phyloP scores from a whole-genome alignment of 768 basidiomycete species.

The Leccinum incarnatum region DNA sequence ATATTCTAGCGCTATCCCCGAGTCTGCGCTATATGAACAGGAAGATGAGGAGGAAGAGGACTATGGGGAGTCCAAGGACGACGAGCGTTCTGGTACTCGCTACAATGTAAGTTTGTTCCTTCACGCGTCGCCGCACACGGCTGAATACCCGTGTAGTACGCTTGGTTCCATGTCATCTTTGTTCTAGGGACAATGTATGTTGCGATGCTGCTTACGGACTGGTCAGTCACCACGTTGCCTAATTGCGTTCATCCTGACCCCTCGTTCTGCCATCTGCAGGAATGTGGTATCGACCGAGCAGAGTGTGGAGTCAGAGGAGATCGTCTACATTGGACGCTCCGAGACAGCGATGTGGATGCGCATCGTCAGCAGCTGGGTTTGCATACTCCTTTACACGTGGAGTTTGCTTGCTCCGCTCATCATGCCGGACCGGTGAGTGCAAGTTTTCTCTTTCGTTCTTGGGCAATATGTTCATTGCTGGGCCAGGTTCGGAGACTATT shows the following conservation, averaged over 20 bases:
- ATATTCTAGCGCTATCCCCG: constrained; percentile 74
- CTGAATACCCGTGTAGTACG: constrained; percentile 56
- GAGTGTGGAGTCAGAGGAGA: constrained; percentile 52
- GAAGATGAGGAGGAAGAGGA: constrained; percentile 67
- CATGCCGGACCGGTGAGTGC: constrained; percentile 81
- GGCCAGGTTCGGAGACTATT: constrained; percentile 27
- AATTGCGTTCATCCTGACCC: not conserved
- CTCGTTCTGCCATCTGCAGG: constrained; percentile 40
- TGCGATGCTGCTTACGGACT: constrained; percentile 84
- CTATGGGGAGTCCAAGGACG: constrained; percentile 76
- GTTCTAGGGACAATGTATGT: constrained; percentile 97
- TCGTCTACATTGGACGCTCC: constrained; percentile 92
- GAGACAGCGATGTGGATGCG: constrained; percentile 99
- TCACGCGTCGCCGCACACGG: not conserved
- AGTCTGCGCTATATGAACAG: constrained; percentile 82
- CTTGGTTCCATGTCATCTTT: constrained; percentile 99
- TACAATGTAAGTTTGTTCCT: constrained; percentile 70
- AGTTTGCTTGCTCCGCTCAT: constrained; percentile 84
- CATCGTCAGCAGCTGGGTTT: constrained; percentile 93
- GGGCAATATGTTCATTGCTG: constrained; percentile 3
- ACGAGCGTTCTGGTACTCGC: constrained; percentile 89
- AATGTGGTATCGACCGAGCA: constrained; percentile 66
- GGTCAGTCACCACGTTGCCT: constrained; percentile 53
- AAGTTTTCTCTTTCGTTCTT: not conserved
- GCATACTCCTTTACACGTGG: constrained; percentile 83